A percentile compares a stretch with the other conserved stretches of the same genome.
Conservation (phyloP, 2,329 filamentous ascomycete genomes). For the Cladosporium sp. region DNA sequence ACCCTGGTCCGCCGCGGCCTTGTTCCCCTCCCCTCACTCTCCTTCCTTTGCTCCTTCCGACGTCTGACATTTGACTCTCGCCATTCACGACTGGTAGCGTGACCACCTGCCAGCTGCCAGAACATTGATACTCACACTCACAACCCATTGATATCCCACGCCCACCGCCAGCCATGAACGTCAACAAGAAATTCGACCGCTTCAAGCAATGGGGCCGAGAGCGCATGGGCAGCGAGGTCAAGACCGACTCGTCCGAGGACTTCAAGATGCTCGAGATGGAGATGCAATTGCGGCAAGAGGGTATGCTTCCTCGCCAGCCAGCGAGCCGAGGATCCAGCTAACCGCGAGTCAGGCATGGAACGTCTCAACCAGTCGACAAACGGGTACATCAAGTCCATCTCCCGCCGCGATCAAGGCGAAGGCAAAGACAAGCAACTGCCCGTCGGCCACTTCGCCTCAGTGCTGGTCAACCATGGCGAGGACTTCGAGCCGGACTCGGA, state of each 20-base stretch:
- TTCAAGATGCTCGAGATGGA: slow-evolving; percentile 86
- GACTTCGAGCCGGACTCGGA: slow-evolving; percentile 89
- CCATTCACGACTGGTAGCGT: not conserved
- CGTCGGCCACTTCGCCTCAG: slow-evolving; percentile 69
- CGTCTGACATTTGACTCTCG: not conserved
- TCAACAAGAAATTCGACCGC: slow-evolving; percentile 86
- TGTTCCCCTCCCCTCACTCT: not conserved
- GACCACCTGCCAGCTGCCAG: not conserved
- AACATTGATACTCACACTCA: too few relatives aligned
- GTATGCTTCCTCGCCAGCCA: slow-evolving; percentile 42
- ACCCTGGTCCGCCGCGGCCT: not conserved
- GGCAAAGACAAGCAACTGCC: slow-evolving; percentile 85
- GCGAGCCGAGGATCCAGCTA: not conserved
- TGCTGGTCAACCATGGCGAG: slow-evolving; percentile 83
- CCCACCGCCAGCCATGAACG: slow-evolving; percentile 36
- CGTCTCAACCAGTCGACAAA: slow-evolving; percentile 81
- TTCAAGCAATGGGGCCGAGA: slow-evolving; percentile 98
- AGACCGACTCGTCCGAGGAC: slow-evolving; percentile 79
- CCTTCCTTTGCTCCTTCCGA: not conserved
- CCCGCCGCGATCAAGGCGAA: slow-evolving; percentile 75
- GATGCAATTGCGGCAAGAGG: slow-evolving; percentile 83
- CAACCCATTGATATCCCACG: not conserved
- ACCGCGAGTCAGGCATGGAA: slow-evolving; percentile 64
- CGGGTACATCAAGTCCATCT: slow-evolving; percentile 79
- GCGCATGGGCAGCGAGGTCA: slow-evolving; percentile 87